Percentiles rank a stretch among this genome's conserved stretches.
Conservation (phyloP, 352 stramenopile genomes). For the Pelagophyceae sp. region DNA sequence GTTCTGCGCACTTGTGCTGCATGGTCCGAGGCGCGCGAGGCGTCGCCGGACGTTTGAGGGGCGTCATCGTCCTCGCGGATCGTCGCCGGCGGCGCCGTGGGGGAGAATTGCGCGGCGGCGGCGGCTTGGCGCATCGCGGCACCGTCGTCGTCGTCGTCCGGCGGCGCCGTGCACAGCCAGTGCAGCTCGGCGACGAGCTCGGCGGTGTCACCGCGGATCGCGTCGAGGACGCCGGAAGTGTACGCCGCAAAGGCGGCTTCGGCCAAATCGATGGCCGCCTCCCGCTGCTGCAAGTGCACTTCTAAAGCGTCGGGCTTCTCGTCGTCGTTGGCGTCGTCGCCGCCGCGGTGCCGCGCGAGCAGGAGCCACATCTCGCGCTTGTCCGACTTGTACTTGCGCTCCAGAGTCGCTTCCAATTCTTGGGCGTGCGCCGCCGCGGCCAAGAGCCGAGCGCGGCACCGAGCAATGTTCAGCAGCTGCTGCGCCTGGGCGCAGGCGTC, state of each 20-base stretch:
- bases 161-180: not conserved
- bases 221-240: not conserved
- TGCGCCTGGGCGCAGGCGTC: conserved; percentile 15
- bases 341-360: not conserved
- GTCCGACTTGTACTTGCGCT: not conserved
- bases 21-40: not conserved
- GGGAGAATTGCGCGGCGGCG: not conserved
- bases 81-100: not conserved
- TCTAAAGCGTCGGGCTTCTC: not conserved
- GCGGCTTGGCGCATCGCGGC: not conserved
- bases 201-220: not conserved
- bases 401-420: conserved; percentile 10
- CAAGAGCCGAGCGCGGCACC: conserved; percentile 1
- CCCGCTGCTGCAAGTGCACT: not conserved
- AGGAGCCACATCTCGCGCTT: not conserved
- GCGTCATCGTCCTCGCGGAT: not conserved
- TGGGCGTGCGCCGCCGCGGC: not conserved
- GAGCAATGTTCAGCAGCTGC: conserved; percentile 8
- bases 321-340: no score
- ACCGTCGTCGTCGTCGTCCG: not conserved
- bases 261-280: not conserved
- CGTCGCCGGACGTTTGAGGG: not conserved
- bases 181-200: conserved; percentile 7
- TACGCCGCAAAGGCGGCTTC: not conserved
- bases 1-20: not conserved